Evolutionary conservation across 129 eudicot genomes (phyloP), one percentile per base, ranked within the genome.

Genomic region (Cynara cardunculus): DNA sequence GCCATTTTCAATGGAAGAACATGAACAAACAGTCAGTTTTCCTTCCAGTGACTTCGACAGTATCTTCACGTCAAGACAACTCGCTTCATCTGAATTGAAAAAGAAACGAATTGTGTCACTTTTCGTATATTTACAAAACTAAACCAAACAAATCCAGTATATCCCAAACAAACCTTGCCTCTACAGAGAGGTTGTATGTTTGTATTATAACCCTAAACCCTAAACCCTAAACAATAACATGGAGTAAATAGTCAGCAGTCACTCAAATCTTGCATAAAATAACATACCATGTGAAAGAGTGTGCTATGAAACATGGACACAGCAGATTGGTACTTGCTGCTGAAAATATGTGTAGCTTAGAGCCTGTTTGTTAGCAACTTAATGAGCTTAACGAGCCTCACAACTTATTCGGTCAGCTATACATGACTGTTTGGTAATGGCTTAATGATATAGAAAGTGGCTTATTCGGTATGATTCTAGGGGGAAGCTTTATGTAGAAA

Each of bases 11-110:
- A 84, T 71, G 75, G 79, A 39, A 59, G 87, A 77, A 84, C 98
- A 94, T 77, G 73, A 84, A 85, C 98, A 94, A 65, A 92, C 97
- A 41, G 82, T 89, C 88, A 92, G 86, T 87, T 89, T 94, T 41
- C 88, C 97, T 76, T 94, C 97, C 82, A 90, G 81, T 73, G 84
- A 84, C 85, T 85, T 94, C 9, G 98, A 79, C 83, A 87, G 35
- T 72, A 94, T 90, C 82, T 80, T 88, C 83, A 94, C 93, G 10
- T 82, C 87, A 76, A 91, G 77, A 91, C 74, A 83, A 69, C 73
- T 69, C 56, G 62, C 85, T 81, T 83, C 97, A 88, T 84, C 94
- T 82, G 86, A 79, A 82, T 73, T 72, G 37, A 77, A 7, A 80
- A 65, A 82, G 22, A 75, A 41, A 66, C 18, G 53, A 44, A 72